Evolutionary conservation across 1,139 yeast genomes (phyloP), one percentile per base, ranked within the genome.

Genomic region (Candida albicans): DNA sequence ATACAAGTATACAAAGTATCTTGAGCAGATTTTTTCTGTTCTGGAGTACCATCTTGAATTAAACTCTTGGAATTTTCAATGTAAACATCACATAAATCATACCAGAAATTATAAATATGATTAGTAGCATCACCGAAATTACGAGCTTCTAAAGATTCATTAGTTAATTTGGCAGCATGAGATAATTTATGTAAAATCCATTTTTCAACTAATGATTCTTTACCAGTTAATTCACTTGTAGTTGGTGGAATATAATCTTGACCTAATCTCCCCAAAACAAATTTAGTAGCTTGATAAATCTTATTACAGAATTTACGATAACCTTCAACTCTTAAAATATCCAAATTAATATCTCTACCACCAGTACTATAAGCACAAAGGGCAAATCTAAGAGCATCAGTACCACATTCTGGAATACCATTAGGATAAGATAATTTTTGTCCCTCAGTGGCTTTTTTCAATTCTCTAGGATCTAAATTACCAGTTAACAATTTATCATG

Each of bases 331-430:
- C 99, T 87, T 67, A 90, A 76, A 59, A 93, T 90, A 65, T 93
- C 98, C 65, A 93, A 80, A 72, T 93, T 93, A 67, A 93, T 93
- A 63, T 93, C 99, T 72, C 98, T 85, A 58, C 97, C 98, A 73
- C 99, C 99, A 45, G 99, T 91, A 41, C 96, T 86, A 75, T 93
- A 93, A 44, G 98, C 97, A 81, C 99, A 93, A 55, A 93, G 80
- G 24, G 99, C 98, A 65, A 93, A 93, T 75, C 99, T 84, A 72
- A 93, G 75, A 35, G 99, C 99, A 69, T 93, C 99, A 43, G 98
- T 91, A 75, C 99, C 99, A 79, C 99, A 93, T 73, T 93, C 96
- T 46, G 99, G 98, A 56, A 93, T 91, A 73, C 99, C 99, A 56
- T 84, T 84, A 52, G 99, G 99, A 77, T 90, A 93, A 14, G 96